phyloP scores from a whole-genome alignment of 2,329 filamentous ascomycete genomes.

The Metarhizium guizhouense region DNA sequence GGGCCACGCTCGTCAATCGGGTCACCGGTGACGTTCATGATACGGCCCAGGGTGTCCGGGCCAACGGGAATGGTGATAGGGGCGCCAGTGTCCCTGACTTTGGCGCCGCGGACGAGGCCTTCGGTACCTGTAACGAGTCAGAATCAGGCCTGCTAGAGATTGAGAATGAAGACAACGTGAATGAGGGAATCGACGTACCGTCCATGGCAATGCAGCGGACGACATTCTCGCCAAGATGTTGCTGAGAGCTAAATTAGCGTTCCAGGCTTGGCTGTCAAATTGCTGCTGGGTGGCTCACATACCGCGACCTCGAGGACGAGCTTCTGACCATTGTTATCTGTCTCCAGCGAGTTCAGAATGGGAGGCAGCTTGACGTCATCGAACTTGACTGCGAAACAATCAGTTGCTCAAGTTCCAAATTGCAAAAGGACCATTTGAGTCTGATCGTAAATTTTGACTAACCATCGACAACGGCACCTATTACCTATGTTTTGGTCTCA shows the following conservation, averaged over 20 bases:
- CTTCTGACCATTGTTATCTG: conserved; percentile 85
- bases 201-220: conserved; percentile 99
- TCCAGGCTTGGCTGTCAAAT: no score
- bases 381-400: conserved; percentile 70
- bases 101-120: conserved; percentile 91
- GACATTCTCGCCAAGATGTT: conserved; percentile 82
- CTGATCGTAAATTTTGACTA: conserved; percentile 31
- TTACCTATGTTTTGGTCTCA: conserved; percentile 53
- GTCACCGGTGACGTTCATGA: conserved; percentile 99
- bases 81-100: conserved; percentile 77
- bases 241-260: not conserved
- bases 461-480: conserved; percentile 99
- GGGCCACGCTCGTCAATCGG: conserved; percentile 99
- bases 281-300: conserved; percentile 29
- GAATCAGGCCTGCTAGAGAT: no score
- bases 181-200: conserved; percentile 44
- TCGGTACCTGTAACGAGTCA: conserved; percentile 67
- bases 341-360: conserved; percentile 95
- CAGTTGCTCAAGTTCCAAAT: conserved; percentile 9
- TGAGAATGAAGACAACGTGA: no score
- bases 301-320: conserved; percentile 94
- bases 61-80: conserved; percentile 97
- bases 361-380: conserved; percentile 84
- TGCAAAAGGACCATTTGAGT: conserved; percentile 10
- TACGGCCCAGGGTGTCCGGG: conserved; percentile 87